Evolutionary conservation across 257 asterid genomes (phyloP), one percentile per base, ranked within the genome.

Genomic region (Galeopsis tetrahit): DNA sequence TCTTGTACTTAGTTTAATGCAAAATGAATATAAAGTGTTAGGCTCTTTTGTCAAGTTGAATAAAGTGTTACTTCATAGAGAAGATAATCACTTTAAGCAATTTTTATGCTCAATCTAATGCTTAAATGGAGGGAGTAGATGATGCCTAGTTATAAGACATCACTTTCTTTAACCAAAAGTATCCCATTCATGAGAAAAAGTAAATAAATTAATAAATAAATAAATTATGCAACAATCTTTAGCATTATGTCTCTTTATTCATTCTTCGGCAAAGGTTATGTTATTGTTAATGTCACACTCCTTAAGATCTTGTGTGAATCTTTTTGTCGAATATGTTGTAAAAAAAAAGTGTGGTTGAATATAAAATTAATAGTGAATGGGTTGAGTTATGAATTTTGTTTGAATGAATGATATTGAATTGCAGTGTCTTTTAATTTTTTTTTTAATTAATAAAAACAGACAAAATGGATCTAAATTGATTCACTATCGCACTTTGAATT

Each of bases 81-180:
- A 79, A 75, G 75, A 66, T 40, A 66, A 56, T 55, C 51, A 46
- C 32, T 9, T 39, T 73, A 36, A 38, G 32, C 63, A n/a, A 13
- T 6, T 28, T 64, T 63, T 10, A 69, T 75, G 68, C 77, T 55
- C 57, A 70, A 81, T 74, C 46, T 73, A 81, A 58, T 51, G 78
- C 77, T 70, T 58, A 74, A 65, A 73, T 38, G 2, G 13, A 11
- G 79, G 73, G 33, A n/a, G 3, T 52, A 64, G 66, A 28, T 49
- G 57, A 76, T 71, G 51, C 66, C 43, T 51, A 32, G 59, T 69
- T 53, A 32, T 56, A 44, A 66, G 36, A 76, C 42, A 55, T 51
- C 65, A 64, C 70, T 53, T 35, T 33, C 31, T 42, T 71, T 51
- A 28, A 17, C 6, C 70, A 15, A 43, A 69, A 51, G 44, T 32